Base-by-base conservation (phyloP, 306 rosid genomes). In the Cucumis melo region DNA sequence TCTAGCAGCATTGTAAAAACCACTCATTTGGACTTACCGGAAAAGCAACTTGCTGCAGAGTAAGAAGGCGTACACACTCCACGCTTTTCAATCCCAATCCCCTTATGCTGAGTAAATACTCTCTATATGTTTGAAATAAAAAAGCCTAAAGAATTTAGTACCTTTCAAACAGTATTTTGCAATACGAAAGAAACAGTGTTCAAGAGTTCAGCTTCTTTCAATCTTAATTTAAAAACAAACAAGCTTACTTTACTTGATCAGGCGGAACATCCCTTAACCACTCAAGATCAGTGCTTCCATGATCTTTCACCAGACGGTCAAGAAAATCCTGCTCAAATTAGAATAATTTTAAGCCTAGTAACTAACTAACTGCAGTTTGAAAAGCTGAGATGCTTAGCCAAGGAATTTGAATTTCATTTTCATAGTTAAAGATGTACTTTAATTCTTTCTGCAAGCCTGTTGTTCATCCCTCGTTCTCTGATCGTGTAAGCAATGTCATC, bases 51-150 rank as follows among this genome's bases (percentile, higher is more conserved):
- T 93, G 88, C 39, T 79, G 84, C 36, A 91, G 91, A 58, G 88
- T 15, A 73, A 93, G 82, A 74, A 93, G 98, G 2, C 97, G 84
- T 23, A 91, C 79, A 3, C 98, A 93, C 66, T 93, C 96, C 5
- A 89, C 86, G 65, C 97, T 93, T 84, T 93, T 93, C 78, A 91
- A 75, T 29, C 97, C 97, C 53, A 93, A 20, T 36, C 96, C 97
- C 39, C 80, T 21, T 21, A 85, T 78, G n/a, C 73, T 59, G 42
- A 86, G 74, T 19, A 91, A 83, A 73, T 81, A 93, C 44, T 86
- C 83, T 81, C 98, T 93, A 8, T 51, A 71, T 75, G 13, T 70
- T 48, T 74, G 23, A 29, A 27, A 50, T 60, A 64, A 51, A 16
- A 16, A 24, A 56, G 74, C n/a, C 74, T 64, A 46, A 5, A 68